Conservation (phyloP, 805 yeast genomes). For the Yarrowia osloensis region DNA sequence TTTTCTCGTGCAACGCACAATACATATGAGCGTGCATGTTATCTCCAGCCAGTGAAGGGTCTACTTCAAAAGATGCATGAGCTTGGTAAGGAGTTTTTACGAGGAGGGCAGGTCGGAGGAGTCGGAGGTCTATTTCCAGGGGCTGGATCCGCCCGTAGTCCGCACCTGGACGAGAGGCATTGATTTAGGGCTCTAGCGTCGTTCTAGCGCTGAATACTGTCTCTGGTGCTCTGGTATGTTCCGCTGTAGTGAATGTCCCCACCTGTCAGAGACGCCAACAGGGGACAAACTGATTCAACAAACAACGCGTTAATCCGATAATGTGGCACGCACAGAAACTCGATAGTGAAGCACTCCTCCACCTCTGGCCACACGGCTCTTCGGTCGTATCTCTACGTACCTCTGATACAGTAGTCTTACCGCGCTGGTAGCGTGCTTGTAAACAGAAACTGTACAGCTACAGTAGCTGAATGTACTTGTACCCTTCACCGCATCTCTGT, state of each 20-base stretch:
- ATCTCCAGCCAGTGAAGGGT: slow-evolving; percentile 14
- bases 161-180: not conserved
- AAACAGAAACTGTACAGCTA: too few relatives aligned
- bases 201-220: not conserved
- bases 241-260: too few relatives aligned
- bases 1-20: not conserved
- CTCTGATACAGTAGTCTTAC: too few relatives aligned
- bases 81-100: not conserved
- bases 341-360: too few relatives aligned
- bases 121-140: not conserved
- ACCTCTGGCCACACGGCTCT: too few relatives aligned
- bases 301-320: too few relatives aligned
- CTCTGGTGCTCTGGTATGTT: not conserved
- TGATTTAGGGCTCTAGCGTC: not conserved
- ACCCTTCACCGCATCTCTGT: not conserved
- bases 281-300: too few relatives aligned
- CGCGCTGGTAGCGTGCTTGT: too few relatives aligned
- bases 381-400: too few relatives aligned
- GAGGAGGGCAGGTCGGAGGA: too few relatives aligned
- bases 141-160: not conserved
- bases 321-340: too few relatives aligned
- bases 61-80: not conserved
- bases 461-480: not conserved
- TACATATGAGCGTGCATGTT: not conserved
- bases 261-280: too few relatives aligned